Evolutionary conservation across 2,329 filamentous ascomycete genomes (phyloP), one percentile per base, ranked within the genome.

Genomic region (Ophiosphaerella narmari): DNA sequence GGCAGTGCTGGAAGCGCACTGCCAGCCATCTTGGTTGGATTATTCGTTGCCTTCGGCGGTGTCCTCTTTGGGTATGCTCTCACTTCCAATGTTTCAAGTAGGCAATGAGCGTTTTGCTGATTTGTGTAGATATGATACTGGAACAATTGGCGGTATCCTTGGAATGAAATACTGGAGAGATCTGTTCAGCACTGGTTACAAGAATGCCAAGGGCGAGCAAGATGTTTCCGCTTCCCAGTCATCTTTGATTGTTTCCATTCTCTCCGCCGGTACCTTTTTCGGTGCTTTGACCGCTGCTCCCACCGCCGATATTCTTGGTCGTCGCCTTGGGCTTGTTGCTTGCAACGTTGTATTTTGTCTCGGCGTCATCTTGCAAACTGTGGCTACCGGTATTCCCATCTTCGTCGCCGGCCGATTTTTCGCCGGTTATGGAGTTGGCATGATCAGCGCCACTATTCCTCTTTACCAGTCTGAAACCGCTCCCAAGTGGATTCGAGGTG

Each of bases 191-290:
- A 73, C 68, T 9, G 70, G 71, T 16, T 69, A 66, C 44, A 40
- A 41, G 44, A 69, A 70, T 50, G 70, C 55, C 55, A 69, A 48
- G 16, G 87, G 52, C 73, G 75, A 41, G 5, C 53, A 39, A 3
- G 70, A 72, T 51, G 59, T 74, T 43, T 69, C 66, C 12, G 63
- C 71, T n/a, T 43, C 44, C 3, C 81, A 93, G 71, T 84, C 85
- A 23, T 87, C 89, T 23, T 77, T 87, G 55, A 88, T 92, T 49
- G 89, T 94, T 43, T 88, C 90, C 13, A 93, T 95, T 56, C 81
- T 96, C 32, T 94, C 89, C 53, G 88, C 86, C 33, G 90, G 90
- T 42, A 94, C 90, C 23, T 86, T 90, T 61, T 76, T 90, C 48
- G 91, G 90, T 46, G 82, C 90, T 31, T 78, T 94, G 23, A 74